Conservation (phyloP, 345 rosid genomes). For the Combretum micranthum region DNA sequence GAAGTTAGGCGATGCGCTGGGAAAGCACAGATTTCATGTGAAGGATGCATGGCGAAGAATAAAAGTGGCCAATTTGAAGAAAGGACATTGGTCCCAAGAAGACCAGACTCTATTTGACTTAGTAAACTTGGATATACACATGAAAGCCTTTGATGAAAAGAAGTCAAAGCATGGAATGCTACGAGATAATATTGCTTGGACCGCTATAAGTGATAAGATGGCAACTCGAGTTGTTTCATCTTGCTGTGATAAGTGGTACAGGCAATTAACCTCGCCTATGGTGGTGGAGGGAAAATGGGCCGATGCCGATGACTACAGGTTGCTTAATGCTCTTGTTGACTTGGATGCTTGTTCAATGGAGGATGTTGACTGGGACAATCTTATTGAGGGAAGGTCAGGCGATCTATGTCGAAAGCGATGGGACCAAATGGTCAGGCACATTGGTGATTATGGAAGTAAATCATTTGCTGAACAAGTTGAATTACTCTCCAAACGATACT, state of each 20-base stretch:
- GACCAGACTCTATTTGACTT: conserved; percentile 62
- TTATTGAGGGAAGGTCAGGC: conserved; percentile 56
- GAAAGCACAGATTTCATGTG: conserved; percentile 61
- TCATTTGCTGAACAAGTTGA: conserved; percentile 66
- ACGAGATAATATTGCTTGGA: conserved; percentile 71
- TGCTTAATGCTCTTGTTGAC: conserved; percentile 40
- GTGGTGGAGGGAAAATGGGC: conserved; percentile 61
- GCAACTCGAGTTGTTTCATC: conserved; percentile 22
- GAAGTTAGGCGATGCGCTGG: conserved; percentile 46
- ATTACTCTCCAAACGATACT: conserved; percentile 43
- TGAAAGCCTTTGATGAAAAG: conserved; percentile 43
- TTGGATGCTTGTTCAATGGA: conserved; percentile 72
- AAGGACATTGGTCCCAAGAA: conserved; percentile 54
- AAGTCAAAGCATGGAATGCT: conserved; percentile 61
- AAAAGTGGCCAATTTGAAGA: conserved; percentile 29
- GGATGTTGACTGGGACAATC: conserved; percentile 76
- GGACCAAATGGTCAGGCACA: conserved; percentile 61
- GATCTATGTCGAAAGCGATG: conserved; percentile 56
- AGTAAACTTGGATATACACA: conserved; percentile 53
- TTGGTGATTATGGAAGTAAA: conserved; percentile 28
- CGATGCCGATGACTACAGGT: conserved; percentile 62
- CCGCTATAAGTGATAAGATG: conserved; percentile 47
- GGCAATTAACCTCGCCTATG: conserved; percentile 51
- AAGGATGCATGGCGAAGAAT: conserved; percentile 68
- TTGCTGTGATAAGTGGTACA: conserved; percentile 68